Evolutionary conservation across 768 basidiomycete species (phyloP), one percentile per base, ranked within the genome.

Genomic region (Russula abietina): DNA sequence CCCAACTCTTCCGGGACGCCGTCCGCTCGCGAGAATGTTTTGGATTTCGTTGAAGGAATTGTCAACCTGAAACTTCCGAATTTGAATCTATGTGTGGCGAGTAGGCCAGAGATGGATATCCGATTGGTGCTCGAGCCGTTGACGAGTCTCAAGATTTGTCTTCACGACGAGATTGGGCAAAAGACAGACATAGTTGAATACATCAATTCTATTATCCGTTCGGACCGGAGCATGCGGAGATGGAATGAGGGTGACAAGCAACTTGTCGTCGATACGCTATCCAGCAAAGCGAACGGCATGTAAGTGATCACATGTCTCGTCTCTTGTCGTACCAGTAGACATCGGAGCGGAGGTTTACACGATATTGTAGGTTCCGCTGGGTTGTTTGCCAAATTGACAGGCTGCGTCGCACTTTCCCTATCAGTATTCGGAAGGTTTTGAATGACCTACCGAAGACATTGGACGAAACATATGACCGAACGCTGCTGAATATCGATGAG

Each of bases 231-330:
- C 10, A 46, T 46, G 45, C n/a, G 19, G 22, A 22, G 45, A 4
- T 46, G 45, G 45, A 46, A 33, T 16, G 58, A 24, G 1, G 30
- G 22, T 19, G 50, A 59, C 32, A 53, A 46, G 16, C 38, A 24
- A n/a, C 50, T 59, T 0, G 57, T 54, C 1, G 7, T 63, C 5
- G 50, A 59, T 17, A 24, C 22, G 1, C 43, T 63, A 1, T 48
- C 62, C 8, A 14, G 16, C 19, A 59, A 52, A 32, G 62, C 48
- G 4, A 26, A 60, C 4, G 62, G 62, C 16, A 63, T 63, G 62
- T 63, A 38, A 22, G 62, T 38, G 2, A 28, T 32, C n/a, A n/a
- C n/a, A n/a, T n/a, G n/a, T n/a, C n/a, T n/a, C 11, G 2, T 41
- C 17, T n/a, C 43, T 4, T 4, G 8, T n/a, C 19, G 8, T 7